These are phyloP conservation scores for Pyrenophora seminiperda DNA, from an alignment of 2,329 filamentous ascomycete species.

Conservation along the genomic window DNA sequence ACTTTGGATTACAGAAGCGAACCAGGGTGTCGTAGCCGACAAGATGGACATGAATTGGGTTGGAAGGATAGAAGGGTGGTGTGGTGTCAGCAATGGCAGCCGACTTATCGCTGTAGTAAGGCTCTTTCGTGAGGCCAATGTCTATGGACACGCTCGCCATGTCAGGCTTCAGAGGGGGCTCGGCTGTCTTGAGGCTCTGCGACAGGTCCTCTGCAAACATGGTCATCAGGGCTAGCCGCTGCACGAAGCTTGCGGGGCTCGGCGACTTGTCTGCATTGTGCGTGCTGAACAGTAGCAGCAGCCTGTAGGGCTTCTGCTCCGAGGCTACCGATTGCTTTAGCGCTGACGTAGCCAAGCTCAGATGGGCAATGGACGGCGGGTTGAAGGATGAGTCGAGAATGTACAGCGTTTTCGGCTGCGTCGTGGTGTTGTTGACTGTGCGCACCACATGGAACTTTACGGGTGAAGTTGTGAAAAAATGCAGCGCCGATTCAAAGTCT, in stretches of 20 bases:
- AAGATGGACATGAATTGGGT: constrained; percentile 66
- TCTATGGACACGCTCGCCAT: constrained; percentile 55
- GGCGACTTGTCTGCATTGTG: constrained; percentile 70
- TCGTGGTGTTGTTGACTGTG: constrained; percentile 40
- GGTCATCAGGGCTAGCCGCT: constrained; percentile 74
- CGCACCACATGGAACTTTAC: constrained; percentile 45
- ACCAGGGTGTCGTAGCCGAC: constrained; percentile 78
- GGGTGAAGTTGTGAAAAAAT: constrained; percentile 39
- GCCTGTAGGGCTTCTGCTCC: constrained; percentile 50
- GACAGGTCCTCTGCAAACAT: constrained; percentile 65
- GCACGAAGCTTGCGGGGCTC: constrained; percentile 69
- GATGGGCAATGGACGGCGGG: constrained; percentile 65
- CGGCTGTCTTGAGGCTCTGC: constrained; percentile 15
- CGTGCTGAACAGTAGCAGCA: constrained; percentile 66
- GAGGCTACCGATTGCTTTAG: constrained; percentile 47
- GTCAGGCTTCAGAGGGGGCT: constrained; percentile 6
- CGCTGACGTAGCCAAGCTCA: constrained; percentile 60
- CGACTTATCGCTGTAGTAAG: constrained; percentile 77
- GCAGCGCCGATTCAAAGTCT: constrained; percentile 40
- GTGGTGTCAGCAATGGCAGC: constrained; percentile 57
- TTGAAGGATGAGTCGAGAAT: constrained; percentile 72
- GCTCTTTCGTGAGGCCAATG: constrained; percentile 71
- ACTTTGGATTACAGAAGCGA: constrained; percentile 73
- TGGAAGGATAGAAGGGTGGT: constrained; percentile 43
- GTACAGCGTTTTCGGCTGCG: constrained; percentile 56